phyloP scores from a whole-genome alignment of 2,329 filamentous ascomycete genomes.

The Aspergillus arachidicola region DNA sequence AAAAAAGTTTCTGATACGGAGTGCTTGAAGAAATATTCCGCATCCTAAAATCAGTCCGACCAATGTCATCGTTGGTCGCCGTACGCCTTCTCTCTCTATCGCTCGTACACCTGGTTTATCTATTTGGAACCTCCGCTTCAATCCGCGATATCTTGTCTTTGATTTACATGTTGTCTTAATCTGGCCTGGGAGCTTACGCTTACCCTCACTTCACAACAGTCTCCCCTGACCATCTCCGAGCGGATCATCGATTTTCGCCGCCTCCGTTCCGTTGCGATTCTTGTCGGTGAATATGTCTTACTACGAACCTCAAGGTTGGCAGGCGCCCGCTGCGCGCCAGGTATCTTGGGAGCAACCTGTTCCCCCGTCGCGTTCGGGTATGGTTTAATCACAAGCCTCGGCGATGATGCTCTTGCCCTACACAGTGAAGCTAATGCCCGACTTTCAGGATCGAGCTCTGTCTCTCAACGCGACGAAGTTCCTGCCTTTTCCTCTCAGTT shows the following conservation, averaged over 20 bases:
- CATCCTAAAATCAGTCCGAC: slow-evolving; percentile 3
- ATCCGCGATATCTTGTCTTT: not conserved
- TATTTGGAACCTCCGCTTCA: slow-evolving; percentile 5
- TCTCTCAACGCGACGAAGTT: slow-evolving; percentile 72
- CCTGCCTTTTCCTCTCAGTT: slow-evolving; percentile 83
- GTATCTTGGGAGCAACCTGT: slow-evolving; percentile 72
- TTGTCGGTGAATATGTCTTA: slow-evolving; percentile 60
- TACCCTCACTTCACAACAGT: slow-evolving; percentile 24
- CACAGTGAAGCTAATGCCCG: slow-evolving; percentile 16
- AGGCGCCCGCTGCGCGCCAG: slow-evolving; percentile 62
- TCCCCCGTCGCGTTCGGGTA: slow-evolving; percentile 73
- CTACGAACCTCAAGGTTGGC: slow-evolving; percentile 69
- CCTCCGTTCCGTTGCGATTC: slow-evolving; percentile 15
- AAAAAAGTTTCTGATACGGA: slow-evolving; percentile 16
- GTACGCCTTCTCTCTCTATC: slow-evolving; percentile 12
- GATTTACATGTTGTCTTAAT: not conserved
- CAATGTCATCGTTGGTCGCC: slow-evolving; percentile 22
- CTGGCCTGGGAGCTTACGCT: slow-evolving; percentile 19
- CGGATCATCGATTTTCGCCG: slow-evolving; percentile 28
- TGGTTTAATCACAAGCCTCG: slow-evolving; percentile 24
- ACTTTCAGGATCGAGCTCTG: slow-evolving; percentile 69
- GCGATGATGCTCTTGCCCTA: slow-evolving; percentile 17
- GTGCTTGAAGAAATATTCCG: slow-evolving; percentile 9
- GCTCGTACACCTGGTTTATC: slow-evolving; percentile 12
- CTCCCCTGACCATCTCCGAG: slow-evolving; percentile 26